Evolutionary conservation across 768 basidiomycete genomes (phyloP), one percentile per base, ranked within the genome.

Genomic region (Podaxis sp.): DNA sequence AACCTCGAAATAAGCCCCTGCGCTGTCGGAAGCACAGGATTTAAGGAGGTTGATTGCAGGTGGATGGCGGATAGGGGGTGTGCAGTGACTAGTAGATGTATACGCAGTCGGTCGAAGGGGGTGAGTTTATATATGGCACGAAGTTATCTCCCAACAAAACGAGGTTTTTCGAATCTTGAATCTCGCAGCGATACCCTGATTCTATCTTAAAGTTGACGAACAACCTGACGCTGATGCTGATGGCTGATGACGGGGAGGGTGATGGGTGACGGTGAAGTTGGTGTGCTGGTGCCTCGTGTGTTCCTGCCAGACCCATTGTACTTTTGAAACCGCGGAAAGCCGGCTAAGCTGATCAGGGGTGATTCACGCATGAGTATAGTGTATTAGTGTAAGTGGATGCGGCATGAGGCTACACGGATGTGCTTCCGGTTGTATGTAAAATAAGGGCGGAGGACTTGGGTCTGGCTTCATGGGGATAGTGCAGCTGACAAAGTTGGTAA

Each of bases 271-370:
- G n/a, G 22, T 13, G n/a, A 55, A 3, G 13, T 17, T n/a, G 37
- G 29, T 24, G 54, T 13, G 29, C n/a, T n/a, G 37, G 38, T 40
- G 38, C 37, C 13, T 40, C 19, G 19, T 40, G 54, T 53, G 3
- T 29, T 33, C 7, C 7, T 33, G 33, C 51, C 13, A 12, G 33
- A 15, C 6, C 37, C 49, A 13, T 24, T 24, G n/a, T 38, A 36
- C 15, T 55, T 55, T 40, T 55, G 54, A 55, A 55, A 55, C 54
- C 54, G 37, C 54, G 37, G 54, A 22, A 55, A n/a, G 54, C 54
- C 38, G 54, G 54, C 22, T 55, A 5, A 12, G 36, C 22, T 55
- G 38, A 38, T 40, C 37, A 55, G 54, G 54, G 36, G 38, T 38
- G 51, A 53, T 53, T 53, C 29, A 25, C 25, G 36, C 29, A 53